phyloP scores from a whole-genome alignment of 805 yeast genomes.

The Ogataea nakhonphanomensis region DNA sequence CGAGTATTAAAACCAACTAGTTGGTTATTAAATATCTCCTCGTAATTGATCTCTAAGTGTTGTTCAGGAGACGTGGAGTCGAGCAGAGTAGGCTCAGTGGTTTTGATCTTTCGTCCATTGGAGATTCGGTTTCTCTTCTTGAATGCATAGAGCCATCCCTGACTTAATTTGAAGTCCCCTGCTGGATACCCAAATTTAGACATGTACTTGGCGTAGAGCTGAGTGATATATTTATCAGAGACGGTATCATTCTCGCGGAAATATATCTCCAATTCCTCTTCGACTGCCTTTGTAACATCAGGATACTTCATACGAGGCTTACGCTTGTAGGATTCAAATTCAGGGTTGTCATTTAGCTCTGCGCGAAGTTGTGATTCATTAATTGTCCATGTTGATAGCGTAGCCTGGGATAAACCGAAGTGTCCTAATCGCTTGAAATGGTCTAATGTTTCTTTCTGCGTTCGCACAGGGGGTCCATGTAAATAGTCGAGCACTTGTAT shows the following conservation, averaged over 20 bases:
- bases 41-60: slow-evolving; percentile 12
- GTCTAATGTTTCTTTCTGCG: slow-evolving; percentile 28
- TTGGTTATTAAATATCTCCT: slow-evolving; percentile 28
- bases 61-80: background rate
- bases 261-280: slow-evolving; percentile 21
- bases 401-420: slow-evolving; percentile 35
- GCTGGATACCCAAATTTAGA: slow-evolving; percentile 23
- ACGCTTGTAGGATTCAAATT: slow-evolving; percentile 27
- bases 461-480: slow-evolving; percentile 29
- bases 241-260: slow-evolving; percentile 17
- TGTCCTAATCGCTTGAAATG: slow-evolving; percentile 22
- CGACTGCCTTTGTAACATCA: slow-evolving; percentile 32
- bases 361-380: slow-evolving; percentile 26
- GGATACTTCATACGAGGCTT: slow-evolving; percentile 35
- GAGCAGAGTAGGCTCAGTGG: background rate
- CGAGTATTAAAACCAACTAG: slow-evolving; percentile 36
- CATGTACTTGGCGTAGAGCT: slow-evolving; percentile 16
- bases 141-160: slow-evolving; percentile 35
- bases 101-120: slow-evolving; percentile 13
- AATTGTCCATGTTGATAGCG: slow-evolving; percentile 34
- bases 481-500: slow-evolving; percentile 33
- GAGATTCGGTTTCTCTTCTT: slow-evolving; percentile 29
- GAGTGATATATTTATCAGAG: slow-evolving; percentile 29
- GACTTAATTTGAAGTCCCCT: slow-evolving; percentile 26
- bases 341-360: slow-evolving; percentile 25